Evolutionary conservation across 148 eudicot genomes (phyloP).

Genomic region (Vaccinium myrtillus): DNA sequence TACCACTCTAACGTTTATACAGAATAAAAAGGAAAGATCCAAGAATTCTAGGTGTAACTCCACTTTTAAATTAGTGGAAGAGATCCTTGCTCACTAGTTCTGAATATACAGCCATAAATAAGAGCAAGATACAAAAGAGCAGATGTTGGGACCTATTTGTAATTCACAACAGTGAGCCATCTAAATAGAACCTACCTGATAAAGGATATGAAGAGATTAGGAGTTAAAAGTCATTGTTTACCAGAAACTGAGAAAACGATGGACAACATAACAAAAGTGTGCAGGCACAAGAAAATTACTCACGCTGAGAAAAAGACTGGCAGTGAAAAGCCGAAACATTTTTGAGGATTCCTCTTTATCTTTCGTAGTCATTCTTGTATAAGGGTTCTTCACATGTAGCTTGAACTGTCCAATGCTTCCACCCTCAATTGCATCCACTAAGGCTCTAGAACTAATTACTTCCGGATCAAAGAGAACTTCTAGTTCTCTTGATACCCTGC

Average conservation of each 20-base stretch:
- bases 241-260: neutral
- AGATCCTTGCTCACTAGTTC: neutral
- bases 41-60: neutral
- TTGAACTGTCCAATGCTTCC: conserved; percentile 59
- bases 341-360: conserved; percentile 80
- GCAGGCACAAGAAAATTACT: conserved; percentile 31
- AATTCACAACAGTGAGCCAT: conserved; percentile 1
- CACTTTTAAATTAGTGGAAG: neutral
- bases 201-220: neutral
- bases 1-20: neutral
- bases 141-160: neutral
- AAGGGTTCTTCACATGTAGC: conserved; percentile 79
- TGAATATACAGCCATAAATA: conserved; percentile 2
- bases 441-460: conserved; percentile 67
- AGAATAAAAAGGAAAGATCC: neutral
- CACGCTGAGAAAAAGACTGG: conserved; percentile 82
- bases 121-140: neutral
- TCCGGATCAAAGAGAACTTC: conserved; percentile 88
- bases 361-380: conserved; percentile 77
- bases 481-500: conserved; percentile 55
- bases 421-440: conserved; percentile 76
- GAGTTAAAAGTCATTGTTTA: conserved; percentile 10
- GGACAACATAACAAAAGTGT: neutral
- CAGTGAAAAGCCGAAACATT: conserved; percentile 74
- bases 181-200: conserved; percentile 6